Evolutionary conservation across 345 rosid genomes (phyloP), one percentile per base, ranked within the genome.

Genomic region (Syzygium grande): DNA sequence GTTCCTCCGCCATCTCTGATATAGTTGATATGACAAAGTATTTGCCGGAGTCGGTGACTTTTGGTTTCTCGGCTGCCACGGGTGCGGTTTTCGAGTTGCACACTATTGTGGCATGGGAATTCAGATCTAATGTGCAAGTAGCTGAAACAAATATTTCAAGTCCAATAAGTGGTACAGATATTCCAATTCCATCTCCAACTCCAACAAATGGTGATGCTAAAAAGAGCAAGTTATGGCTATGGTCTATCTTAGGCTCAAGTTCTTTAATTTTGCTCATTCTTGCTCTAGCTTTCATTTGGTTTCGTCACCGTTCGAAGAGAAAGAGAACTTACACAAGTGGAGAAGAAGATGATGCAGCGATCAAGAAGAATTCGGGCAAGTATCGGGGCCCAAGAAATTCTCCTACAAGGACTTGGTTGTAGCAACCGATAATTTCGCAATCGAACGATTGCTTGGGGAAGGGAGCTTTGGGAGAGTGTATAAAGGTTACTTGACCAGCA

Each of bases 61-160:
- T 90, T 9, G 90, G 92, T 51, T 90, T 90, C 84, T 89, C 92
- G 14, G 87, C 85, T 15, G 5, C 85, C 53, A 89, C 65, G 2
- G 87, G 86, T 5, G 0, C 3, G 19, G 2, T 2, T 12, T 77
- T 15, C 0, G 88, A 87, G 87, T 52, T 87, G 22, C 87, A 87
- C 34, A 43, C 34, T 27, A 55, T 89, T 86, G 9, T n/a, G 29
- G 86, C 87, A 14, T 89, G 90, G 90, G 86, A 86, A 10, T 78
- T 89, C 16, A 52, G 41, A 27, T 89, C 90, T 13, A 87, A 54
- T n/a, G 34, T 87, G 27, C 52, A 43, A 83, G 68, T 55, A 9
- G 34, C 54, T 51, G 6, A n/a, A 30, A 68, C n/a, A n/a, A n/a
- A n/a, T n/a, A n/a, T n/a, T n/a, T n/a, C n/a, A n/a, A n/a, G n/a